phyloP scores from a whole-genome alignment of 2,329 filamentous ascomycete genomes.

The Chrysoporthe deuterocubensis region DNA sequence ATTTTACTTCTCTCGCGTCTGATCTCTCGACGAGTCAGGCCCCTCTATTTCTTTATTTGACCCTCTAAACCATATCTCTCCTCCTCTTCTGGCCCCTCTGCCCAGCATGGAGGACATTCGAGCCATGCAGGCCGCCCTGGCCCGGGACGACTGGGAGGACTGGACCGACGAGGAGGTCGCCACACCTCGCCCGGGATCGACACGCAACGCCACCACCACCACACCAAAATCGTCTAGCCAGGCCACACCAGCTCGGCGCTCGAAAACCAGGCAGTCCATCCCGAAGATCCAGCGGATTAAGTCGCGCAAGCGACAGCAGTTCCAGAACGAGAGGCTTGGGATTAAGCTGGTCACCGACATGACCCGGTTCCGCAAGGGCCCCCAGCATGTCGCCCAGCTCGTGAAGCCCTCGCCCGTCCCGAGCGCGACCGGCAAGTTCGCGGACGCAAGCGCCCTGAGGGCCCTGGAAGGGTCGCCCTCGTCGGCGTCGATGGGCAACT shows the following conservation, averaged over 20 bases:
- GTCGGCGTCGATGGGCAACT: constrained; percentile 59
- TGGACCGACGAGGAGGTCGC: constrained; percentile 55
- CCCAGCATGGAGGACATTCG: constrained; percentile 23
- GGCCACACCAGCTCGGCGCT: constrained; percentile 31
- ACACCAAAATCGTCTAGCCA: constrained; percentile 14
- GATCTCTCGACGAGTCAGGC: too few species aligned
- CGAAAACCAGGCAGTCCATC: constrained; percentile 41
- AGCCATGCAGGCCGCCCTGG: constrained; percentile 4
- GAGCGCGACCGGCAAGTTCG: constrained; percentile 46
- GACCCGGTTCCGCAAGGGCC: constrained; percentile 51
- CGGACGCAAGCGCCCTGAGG: constrained; percentile 61
- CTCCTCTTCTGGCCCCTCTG: not conserved
- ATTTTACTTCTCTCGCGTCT: not conserved
- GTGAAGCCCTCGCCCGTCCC: constrained; percentile 31
- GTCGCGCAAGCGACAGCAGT: constrained; percentile 64
- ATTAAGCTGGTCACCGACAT: constrained; percentile 75
- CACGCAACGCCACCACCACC: constrained; percentile 1
- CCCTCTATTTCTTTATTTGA: not conserved
- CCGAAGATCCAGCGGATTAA: constrained; percentile 53
- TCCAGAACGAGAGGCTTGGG: constrained; percentile 63
- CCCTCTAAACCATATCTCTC: not conserved
- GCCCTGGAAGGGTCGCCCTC: constrained; percentile 62
- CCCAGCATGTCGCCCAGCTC: constrained; percentile 43
- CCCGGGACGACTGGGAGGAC: constrained; percentile 55
- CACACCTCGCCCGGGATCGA: constrained; percentile 35